A percentile compares a stretch with the other conserved stretches of the same genome.
phyloP scores from a whole-genome alignment of 2,329 filamentous ascomycete genomes.

The Aspergillus sp. region DNA sequence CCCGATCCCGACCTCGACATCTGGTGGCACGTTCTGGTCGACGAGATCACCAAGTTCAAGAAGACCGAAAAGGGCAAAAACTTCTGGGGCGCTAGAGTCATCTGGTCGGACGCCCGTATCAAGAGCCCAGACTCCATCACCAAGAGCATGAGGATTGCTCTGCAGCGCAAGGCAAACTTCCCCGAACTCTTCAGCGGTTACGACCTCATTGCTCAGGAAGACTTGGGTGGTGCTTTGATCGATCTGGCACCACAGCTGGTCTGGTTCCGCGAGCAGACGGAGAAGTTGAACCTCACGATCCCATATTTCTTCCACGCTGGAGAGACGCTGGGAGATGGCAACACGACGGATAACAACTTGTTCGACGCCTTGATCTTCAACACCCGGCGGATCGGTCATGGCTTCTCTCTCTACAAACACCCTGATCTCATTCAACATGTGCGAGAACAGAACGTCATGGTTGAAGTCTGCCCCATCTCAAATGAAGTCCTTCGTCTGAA shows the following conservation, averaged over 20 bases:
- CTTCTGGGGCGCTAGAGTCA: conserved; percentile 76
- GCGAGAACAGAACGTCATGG: conserved; percentile 71
- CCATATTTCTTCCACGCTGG: conserved; percentile 94
- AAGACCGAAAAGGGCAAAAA: conserved; percentile 56
- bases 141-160: conserved; percentile 66
- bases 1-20: conserved; percentile 60
- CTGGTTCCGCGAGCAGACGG: conserved; percentile 81
- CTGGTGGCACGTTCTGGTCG: conserved; percentile 57
- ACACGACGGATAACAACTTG: conserved; percentile 68
- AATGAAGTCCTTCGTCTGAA: conserved; percentile 80
- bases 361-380: conserved; percentile 80
- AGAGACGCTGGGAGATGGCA: conserved; percentile 76
- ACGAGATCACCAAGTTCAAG: conserved; percentile 70
- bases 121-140: conserved; percentile 2
- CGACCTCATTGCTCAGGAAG: conserved; percentile 82
- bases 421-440: conserved; percentile 78
- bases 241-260: conserved; percentile 75
- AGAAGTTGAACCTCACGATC: conserved; percentile 63
- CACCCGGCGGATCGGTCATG: conserved; percentile 78
- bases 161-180: conserved; percentile 67
- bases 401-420: conserved; percentile 80
- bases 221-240: conserved; percentile 62
- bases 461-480: conserved; percentile 82
- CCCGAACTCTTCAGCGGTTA: conserved; percentile 74
- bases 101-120: conserved; percentile 67